Base-by-base conservation (phyloP, 768 basidiomycete species). In the Pleurotus tuber-regium region DNA sequence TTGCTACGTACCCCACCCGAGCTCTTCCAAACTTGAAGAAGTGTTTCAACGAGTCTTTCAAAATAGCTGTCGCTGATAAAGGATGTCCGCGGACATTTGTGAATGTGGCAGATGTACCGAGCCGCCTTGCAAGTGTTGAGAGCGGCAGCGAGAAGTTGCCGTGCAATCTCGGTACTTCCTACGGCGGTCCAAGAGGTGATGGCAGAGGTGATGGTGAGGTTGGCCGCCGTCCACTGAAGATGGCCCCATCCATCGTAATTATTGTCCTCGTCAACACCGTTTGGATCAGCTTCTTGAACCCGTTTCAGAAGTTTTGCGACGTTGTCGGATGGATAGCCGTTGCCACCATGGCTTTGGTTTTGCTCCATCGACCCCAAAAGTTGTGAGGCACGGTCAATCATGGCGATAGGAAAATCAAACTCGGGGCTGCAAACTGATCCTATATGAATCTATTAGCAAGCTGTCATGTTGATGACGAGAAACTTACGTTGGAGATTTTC, bases 231-330 rank as follows among this genome's bases (percentile, higher is more conserved):
- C 21, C 56, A 59, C 43, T 61, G 60, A 7, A 21, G 44, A 44
- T 59, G 58, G 5, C 58, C 60, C 60, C 60, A 61, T 5, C 28
- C n/a, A 23, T 10, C 16, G 38, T 55, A 44, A 2, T 30, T 53
- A 25, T 61, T 51, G 28, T 61, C 58, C 14, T 57, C 58, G n/a
- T 28, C 43, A 12, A 49, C 35, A 2, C 24, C 6, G 30, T 59
- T 50, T 2, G 60, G 60, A 39, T 61, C 58, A 4, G 58, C 55
- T 14, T 12, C 35, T 47, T 61, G 54, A 28, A 61, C 51, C 5
- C 47, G 44, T 5, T 12, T 16, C 33, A 50, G 12, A n/a, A 54
- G 44, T 12, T 9, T 18, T 36, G 12, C 18, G 33, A 18, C 33
- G 14, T 36, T 18, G 33, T 18, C 18, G 14, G 33, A 36, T 18